Base-by-base conservation (phyloP, 768 basidiomycete genomes). In the Cystobasidium onofrii region DNA sequence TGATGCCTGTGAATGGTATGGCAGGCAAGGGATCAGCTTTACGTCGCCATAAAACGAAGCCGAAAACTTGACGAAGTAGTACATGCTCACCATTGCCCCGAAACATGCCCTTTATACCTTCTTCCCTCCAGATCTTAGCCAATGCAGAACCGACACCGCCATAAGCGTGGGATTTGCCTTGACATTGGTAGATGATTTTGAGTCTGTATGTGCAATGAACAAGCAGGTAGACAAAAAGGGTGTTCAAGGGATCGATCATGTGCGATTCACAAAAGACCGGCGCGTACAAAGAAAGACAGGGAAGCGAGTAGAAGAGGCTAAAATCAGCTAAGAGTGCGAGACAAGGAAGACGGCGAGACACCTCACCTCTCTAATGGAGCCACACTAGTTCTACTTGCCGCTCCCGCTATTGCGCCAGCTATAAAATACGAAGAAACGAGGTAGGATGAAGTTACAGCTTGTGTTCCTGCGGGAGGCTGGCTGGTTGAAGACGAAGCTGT, bases 131-230 rank as follows among this genome's bases (percentile, higher is more conserved):
- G 88, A 94, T 94, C 75, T 94, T 87, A 20, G 85, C 85, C 55
- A 95, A 85, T 76, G 90, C 90, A 20, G 86, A 83, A 87, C 88
- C 91, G 41, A 94, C 91, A 23, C 92, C 92, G 77, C 84, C 87
- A 82, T 94, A 94, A 78, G 78, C 64, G 29, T 82, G 55, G 50
- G 74, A 31, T 82, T 85, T 31, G 88, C 88, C 80, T 96, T 95
- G n/a, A 92, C 92, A 75, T 83, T 97, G 94, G 80, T 93, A 89
- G 75, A 99, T 96, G 79, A 99, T 97, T 82, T 99, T 99, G 69
- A 98, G 84, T 73, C 95, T 84, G 78, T 97, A 93, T 17, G 97
- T 3, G 4, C 15, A 60, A 15, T 13, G 25, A 60, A 27, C 27
- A 81, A 12, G 94, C 15, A 95, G 77, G 13, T 61, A 27, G 15